Conservation (phyloP, 768 basidiomycete genomes). For the Boletus patriciae region DNA sequence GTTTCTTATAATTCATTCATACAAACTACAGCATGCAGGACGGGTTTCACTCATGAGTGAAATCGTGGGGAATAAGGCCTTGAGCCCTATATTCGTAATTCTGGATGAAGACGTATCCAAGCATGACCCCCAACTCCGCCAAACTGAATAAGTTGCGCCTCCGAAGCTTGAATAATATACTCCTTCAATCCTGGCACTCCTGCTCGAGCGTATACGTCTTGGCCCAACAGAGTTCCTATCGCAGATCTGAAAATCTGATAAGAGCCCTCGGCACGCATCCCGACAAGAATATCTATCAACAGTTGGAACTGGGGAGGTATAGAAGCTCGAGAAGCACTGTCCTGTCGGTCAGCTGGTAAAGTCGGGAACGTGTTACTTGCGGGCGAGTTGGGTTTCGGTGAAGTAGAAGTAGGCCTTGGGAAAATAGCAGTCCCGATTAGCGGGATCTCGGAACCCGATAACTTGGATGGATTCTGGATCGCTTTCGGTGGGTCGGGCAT, state of each 20-base stretch:
- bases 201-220: constrained; percentile 38
- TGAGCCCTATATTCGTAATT: constrained; percentile 15
- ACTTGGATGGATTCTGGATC: neutral
- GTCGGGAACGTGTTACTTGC: neutral
- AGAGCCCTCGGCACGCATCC: constrained; percentile 33
- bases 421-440: constrained; percentile 1
- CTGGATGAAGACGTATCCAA: constrained; percentile 38
- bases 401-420: neutral
- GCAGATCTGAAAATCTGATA: constrained; percentile 39
- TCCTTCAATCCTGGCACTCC: constrained; percentile 43
- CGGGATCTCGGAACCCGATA: constrained; percentile 7
- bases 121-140: constrained; percentile 40
- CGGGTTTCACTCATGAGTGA: constrained; percentile 8
- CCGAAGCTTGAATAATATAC: constrained; percentile 41
- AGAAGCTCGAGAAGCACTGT: neutral
- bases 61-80: neutral
- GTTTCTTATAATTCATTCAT: constrained; percentile 17
- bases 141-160: constrained; percentile 39
- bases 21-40: constrained; percentile 15
- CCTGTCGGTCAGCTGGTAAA: neutral
- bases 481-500: constrained; percentile 10
- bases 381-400: neutral
- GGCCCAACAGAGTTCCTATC: constrained; percentile 36
- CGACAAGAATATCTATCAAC: constrained; percentile 36
- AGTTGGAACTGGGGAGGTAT: constrained; percentile 24